Conservation (phyloP, 768 basidiomycete species). For the Phaffia australis region DNA sequence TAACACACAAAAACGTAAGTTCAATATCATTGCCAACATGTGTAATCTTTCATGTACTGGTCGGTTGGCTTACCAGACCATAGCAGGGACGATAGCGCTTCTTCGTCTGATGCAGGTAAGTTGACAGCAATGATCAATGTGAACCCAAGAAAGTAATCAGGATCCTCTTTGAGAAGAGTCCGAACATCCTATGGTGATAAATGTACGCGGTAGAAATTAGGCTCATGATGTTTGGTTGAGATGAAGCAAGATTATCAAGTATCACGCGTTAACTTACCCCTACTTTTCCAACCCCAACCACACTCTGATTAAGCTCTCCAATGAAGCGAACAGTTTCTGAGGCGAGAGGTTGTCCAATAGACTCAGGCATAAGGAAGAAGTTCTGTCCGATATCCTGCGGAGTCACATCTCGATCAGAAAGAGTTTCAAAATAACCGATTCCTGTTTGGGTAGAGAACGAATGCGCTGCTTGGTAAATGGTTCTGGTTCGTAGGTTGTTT, state of each 20-base stretch:
- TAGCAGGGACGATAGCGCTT: constrained; percentile 53
- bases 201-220: neutral
- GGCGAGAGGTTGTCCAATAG: constrained; percentile 69
- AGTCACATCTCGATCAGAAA: constrained; percentile 54
- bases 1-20: neutral
- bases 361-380: constrained; percentile 78
- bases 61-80: constrained; percentile 44
- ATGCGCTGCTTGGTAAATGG: neutral
- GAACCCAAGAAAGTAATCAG: constrained; percentile 52
- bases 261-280: constrained; percentile 35
- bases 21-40: neutral
- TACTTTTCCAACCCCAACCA: constrained; percentile 56
- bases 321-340: constrained; percentile 66
- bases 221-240: neutral
- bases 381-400: constrained; percentile 83
- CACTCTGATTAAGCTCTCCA: constrained; percentile 76
- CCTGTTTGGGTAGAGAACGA: constrained; percentile 37
- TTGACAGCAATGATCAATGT: constrained; percentile 80
- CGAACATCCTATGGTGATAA: constrained; percentile 41
- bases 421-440: constrained; percentile 86
- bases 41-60: neutral
- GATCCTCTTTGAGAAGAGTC: constrained; percentile 50
- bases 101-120: constrained; percentile 49
- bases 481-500: neutral
- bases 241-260: neutral